Conservation (phyloP, 805 yeast genomes). For the Candida insectorum region DNA sequence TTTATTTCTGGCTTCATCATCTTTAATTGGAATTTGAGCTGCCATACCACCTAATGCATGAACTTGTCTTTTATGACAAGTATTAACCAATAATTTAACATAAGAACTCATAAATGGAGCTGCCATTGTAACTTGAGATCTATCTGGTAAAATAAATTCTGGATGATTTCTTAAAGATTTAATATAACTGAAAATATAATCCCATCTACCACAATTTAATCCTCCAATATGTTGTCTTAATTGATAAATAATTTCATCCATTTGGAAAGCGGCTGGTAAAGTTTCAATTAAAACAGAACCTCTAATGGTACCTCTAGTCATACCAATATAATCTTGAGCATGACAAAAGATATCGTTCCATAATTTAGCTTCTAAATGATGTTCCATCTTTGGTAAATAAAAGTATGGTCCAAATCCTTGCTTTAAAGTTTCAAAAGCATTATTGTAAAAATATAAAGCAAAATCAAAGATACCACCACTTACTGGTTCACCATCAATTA, state of each 20-base stretch:
- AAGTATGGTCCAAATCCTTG: constrained; percentile 79
- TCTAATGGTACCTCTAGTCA: constrained; percentile 74
- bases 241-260: constrained; percentile 80
- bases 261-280: constrained; percentile 80
- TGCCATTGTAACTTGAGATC: constrained; percentile 75
- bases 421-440: constrained; percentile 57
- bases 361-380: constrained; percentile 74
- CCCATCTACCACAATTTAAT: constrained; percentile 88
- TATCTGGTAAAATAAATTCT: constrained; percentile 69
- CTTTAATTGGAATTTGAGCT: constrained; percentile 78
- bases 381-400: constrained; percentile 84
- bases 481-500: constrained; percentile 72
- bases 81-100: constrained; percentile 67
- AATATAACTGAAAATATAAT: constrained; percentile 77
- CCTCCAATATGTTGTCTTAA: constrained; percentile 76
- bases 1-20: constrained; percentile 59
- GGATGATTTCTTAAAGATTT: constrained; percentile 70
- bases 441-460: constrained; percentile 74
- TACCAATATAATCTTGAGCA: constrained; percentile 66
- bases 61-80: constrained; percentile 74
- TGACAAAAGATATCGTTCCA: constrained; percentile 81
- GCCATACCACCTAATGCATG: constrained; percentile 94
- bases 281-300: constrained; percentile 84
- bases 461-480: constrained; percentile 78
- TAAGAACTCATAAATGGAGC: constrained; percentile 80